Base-by-base conservation (phyloP, 2,329 filamentous ascomycete species). In the Sporothrix euskadiensis region DNA sequence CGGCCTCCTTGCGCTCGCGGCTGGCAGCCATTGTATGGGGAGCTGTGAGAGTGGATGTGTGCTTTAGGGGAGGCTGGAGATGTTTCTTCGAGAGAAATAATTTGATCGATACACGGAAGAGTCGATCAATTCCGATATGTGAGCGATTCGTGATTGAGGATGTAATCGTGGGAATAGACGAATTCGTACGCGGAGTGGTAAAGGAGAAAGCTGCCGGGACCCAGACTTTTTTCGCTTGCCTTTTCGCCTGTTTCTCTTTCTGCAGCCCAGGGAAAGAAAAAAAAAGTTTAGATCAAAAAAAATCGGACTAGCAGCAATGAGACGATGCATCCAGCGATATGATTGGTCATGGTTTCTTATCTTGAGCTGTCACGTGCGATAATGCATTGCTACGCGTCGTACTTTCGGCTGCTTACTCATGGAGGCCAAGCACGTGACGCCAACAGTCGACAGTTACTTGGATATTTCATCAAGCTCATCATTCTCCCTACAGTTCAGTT, bases 1-100 rank as follows among this genome's bases (percentile, higher is more conserved):
- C 76, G 66, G 74, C 76, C 68, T 75, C 76, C 72, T 78, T 74
- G 57, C 69, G 73, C 39, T 75, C 73, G 70, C 73, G 75, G 71
- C 59, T 76, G 65, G 74, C 39, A 30, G 63, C 76, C 75, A 77
- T 77, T 66, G 30, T 54, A 12, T 44, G 54, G 19, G 32, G 32
- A 19, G 54, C 35, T 52, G 47, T 39, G 22, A 22, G n/a, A 22
- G 26, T 26, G 8, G n/a, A 4, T 49, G 8, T 8, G 22, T 39
- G 61, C 2, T 54, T 52, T 3, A 41, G 16, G 12, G 39, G n/a
- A 26, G 26, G 44, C 19, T 41, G 22, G 52, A 52, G 16, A 41
- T 12, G 41, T 32, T 32, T 35, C 2, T 1, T 69, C 19, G 39
- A 30, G 5, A 52, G 66, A 32, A 19, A 3, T n/a, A n/a, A 14